A percentile compares a stretch with the other conserved stretches of the same genome.
Conservation (phyloP, 176 grass and related monocot species). For the Eleusine coracana region DNA sequence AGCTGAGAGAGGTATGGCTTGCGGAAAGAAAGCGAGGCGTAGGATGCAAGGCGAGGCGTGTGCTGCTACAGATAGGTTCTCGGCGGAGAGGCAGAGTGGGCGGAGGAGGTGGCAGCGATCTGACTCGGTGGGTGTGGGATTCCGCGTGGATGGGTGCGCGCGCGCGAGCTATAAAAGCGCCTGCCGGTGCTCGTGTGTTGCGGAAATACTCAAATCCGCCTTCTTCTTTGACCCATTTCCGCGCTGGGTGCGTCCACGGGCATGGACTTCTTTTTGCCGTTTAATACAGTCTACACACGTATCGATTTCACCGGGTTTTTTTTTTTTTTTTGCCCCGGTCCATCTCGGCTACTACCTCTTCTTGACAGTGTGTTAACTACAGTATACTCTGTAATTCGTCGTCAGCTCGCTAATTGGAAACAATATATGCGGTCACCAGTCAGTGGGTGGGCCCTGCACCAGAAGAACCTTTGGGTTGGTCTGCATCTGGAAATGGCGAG, state of each 20-base stretch:
- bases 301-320: background rate
- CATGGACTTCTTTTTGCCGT: background rate
- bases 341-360: background rate
- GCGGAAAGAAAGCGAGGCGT: constrained; percentile 31
- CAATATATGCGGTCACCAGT: background rate
- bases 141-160: constrained; percentile 2
- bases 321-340: background rate
- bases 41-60: background rate
- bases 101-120: too few relatives aligned
- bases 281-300: too few relatives aligned
- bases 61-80: too few relatives aligned
- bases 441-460: background rate
- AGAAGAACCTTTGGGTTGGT: background rate
- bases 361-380: background rate
- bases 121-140: constrained; percentile 14
- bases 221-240: background rate
- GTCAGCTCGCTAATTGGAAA: background rate
- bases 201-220: background rate
- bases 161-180: background rate
- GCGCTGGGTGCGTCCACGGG: background rate
- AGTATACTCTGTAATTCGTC: background rate
- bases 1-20: background rate
- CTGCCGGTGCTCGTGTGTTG: background rate
- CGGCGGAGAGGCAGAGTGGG: too few relatives aligned
- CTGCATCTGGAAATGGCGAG: background rate